Evolutionary conservation across 345 rosid genomes (phyloP).

Genomic region (Firmiana major): DNA sequence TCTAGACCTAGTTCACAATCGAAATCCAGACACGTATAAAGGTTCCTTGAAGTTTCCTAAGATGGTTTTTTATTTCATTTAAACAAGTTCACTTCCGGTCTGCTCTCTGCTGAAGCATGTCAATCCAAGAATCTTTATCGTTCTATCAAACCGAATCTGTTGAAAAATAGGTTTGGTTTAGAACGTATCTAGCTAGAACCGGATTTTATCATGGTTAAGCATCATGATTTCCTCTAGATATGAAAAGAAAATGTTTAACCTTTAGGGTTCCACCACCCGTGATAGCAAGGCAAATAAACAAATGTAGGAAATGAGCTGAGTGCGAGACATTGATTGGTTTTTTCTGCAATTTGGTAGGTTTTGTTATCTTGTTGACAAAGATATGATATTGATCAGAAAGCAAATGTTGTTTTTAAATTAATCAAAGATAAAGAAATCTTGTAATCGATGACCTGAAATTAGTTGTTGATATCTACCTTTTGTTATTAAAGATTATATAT

Average conservation of each 20-base stretch:
- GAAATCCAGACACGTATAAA: background rate
- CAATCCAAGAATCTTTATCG: no score
- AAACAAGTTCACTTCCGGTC: constrained; percentile 22
- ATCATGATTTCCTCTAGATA: no score
- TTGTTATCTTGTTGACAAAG: background rate
- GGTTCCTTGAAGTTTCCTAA: constrained; percentile 3
- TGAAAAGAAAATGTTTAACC: background rate
- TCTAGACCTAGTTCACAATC: no score
- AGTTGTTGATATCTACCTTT: background rate
- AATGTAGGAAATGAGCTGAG: background rate
- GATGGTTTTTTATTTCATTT: background rate
- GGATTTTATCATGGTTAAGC: background rate
- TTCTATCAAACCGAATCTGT: background rate
- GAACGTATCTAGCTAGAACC: background rate
- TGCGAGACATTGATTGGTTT: background rate
- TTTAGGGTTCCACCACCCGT: background rate
- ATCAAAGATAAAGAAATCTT: background rate
- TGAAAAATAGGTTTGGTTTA: background rate
- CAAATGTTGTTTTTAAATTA: background rate
- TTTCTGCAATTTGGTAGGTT: background rate
- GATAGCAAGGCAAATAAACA: background rate
- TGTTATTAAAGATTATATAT: background rate
- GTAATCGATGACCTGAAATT: background rate
- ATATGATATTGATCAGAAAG: background rate
- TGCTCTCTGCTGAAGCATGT: no score